A percentile compares a stretch with the other conserved stretches of the same genome.
Conservation (phyloP, 257 asterid genomes). For the Voacanga thouarsii region DNA sequence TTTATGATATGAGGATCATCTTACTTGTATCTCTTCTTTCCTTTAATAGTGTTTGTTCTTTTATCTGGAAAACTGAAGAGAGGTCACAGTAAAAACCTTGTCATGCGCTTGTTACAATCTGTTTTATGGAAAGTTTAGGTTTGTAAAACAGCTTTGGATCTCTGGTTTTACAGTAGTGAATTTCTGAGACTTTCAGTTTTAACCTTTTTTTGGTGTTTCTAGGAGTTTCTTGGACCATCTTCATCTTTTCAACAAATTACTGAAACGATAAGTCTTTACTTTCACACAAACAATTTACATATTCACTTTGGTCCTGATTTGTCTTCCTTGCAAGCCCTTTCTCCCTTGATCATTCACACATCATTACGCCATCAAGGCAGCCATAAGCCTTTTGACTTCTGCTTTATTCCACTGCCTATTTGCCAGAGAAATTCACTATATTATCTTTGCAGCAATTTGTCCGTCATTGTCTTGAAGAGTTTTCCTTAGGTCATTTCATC, state of each 20-base stretch:
- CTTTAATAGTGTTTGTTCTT: no score
- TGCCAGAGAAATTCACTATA: no score
- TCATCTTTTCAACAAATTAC: no score
- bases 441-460: no score
- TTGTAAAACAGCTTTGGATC: not conserved
- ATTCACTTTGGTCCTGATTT: not conserved
- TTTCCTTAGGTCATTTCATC: no score
- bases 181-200: not conserved
- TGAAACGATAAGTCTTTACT: no score
- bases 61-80: no score
- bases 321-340: not conserved
- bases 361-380: not conserved
- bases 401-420: not conserved
- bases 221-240: no score
- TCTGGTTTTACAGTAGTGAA: not conserved
- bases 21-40: not conserved
- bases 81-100: no score
- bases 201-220: not conserved
- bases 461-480: no score
- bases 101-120: no score
- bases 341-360: no score
- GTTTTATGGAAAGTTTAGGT: not conserved
- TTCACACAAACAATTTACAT: not conserved
- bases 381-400: not conserved
- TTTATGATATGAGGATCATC: not conserved